Base-by-base conservation (phyloP, 768 basidiomycete species). In the Lentinula sp. region DNA sequence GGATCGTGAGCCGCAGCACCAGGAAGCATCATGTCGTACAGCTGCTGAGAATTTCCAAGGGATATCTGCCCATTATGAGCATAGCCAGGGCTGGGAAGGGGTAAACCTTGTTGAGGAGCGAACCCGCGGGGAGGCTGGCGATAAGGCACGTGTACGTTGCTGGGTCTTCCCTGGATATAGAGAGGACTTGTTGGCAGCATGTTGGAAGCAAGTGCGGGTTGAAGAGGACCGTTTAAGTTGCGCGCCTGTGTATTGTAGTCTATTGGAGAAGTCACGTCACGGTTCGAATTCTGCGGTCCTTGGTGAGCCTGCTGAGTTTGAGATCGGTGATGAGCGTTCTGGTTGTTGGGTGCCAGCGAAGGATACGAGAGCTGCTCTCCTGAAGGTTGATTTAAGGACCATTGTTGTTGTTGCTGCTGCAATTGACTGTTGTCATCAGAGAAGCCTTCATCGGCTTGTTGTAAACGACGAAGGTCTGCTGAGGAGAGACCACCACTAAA, bases 21-120 rank as follows among this genome's bases (percentile, higher is more conserved):
- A 45, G 83, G 82, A 52, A 84, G 74, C 82, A 91, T 88, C 86
- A 90, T 88, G 67, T 91, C 89, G 66, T 91, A 91, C 57, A 91
- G 67, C 67, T 90, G 89, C 66, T 91, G 89, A 32, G 88, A 81
- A 67, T 82, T 88, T 61, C 86, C 87, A 57, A 91, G 75, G 10
- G 88, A 86, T 59, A 90, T 79, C 64, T 88, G 86, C 15, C 85
- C 76, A n/a, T 84, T 80, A 67, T 88, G 85, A 28, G 78, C 71
- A 67, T 85, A 88, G 61, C 74, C 77, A 13, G 84, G 81, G 59
- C 76, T 85, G 9, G 83, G 79, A 51, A 84, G 67, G 57, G 84
- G 67, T 11, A 57, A 57, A 43, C 74, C 74, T 63, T 82, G 80
- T 60, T 80, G 85, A 28, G 82, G 81, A 69, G 84, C 84, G 64